These are phyloP conservation scores for Alternaria sp. DNA, from an alignment of 2,329 filamentous ascomycete genomes.

Conservation along the genomic window DNA sequence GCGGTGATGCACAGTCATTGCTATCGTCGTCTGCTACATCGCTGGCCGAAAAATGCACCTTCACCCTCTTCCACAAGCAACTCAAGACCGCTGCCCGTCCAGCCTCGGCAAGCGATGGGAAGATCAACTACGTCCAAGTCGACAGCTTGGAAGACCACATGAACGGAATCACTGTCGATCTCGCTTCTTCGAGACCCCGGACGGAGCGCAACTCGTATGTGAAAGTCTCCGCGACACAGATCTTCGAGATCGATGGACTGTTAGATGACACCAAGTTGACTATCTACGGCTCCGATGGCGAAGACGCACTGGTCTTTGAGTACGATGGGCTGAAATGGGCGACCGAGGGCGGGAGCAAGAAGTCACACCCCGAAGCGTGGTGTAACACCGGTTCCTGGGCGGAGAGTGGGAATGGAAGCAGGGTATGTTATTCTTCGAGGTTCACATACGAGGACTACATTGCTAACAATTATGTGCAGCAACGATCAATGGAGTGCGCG, in stretches of 20 bases:
- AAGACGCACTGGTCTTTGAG: constrained; percentile 14
- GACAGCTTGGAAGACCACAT: constrained; percentile 17
- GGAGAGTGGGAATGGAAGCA: constrained; percentile 1
- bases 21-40: not conserved
- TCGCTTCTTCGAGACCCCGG: constrained; percentile 15
- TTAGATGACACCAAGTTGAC: constrained; percentile 14
- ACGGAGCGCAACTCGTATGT: constrained; percentile 19
- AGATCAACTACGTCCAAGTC: constrained; percentile 22
- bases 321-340: constrained; percentile 4
- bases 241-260: constrained; percentile 18
- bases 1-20: not conserved
- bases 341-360: not conserved
- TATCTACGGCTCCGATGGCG: constrained; percentile 2
- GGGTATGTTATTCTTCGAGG: constrained; percentile 5
- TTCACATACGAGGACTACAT: not conserved
- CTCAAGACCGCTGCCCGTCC: not conserved
- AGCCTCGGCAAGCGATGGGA: not conserved
- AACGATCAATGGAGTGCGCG: constrained; percentile 19
- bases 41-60: constrained; percentile 20
- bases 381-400: constrained; percentile 15
- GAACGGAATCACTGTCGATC: constrained; percentile 18
- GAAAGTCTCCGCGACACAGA: constrained; percentile 4
- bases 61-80: constrained; percentile 25
- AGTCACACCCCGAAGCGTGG: not conserved
- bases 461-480: constrained; percentile 8